Base-by-base conservation (phyloP, 805 yeast species). In the Saccharomycopsis guyanensis region DNA sequence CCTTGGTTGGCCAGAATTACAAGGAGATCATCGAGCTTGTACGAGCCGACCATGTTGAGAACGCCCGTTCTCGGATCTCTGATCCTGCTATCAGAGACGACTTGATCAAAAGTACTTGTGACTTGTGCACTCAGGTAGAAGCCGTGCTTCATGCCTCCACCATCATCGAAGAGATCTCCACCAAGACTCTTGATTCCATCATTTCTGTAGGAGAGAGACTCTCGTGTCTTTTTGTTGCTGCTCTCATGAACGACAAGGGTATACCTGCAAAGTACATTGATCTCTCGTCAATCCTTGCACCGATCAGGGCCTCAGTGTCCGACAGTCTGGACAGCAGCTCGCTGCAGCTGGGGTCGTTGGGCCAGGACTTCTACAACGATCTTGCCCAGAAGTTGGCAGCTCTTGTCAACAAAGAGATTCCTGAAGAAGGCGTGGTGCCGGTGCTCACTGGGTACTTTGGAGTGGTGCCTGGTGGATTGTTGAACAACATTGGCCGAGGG, bases 361-460 rank as follows among this genome's bases (percentile, higher is more conserved):
- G 86, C 59, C 80, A 77, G 34, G 53, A 60, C 15, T 85, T 84
- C 57, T 85, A 85, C 62, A 67, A 69, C 49, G 69, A 67, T 51
- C 66, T 85, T 53, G 69, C 82, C 2, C 62, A 62, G 29, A 66
- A 70, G 20, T 70, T 85, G 46, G 82, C 76, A 20, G 66, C 66
- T 31, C 72, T 67, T 57, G 67, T 82, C 20, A 54, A 61, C 35
- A 65, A 66, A 15, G 57, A 58, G 13, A 53, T 66, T 31, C 60
- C 63, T 27, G 63, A 58, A 33, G 58, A 59, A 13, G 67, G 64
- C 19, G 61, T 73, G 13, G 81, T 89, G 19, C 98, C 98, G 1
- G 96, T 93, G 1, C 72, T 93, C 47, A 93, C 98, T 25, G 98
- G 98, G 2, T 93, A 86, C 63, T 93, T 93, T 57, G 98, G 98